Conservation (phyloP, 805 yeast species). For the Myxozyma melibiosi region DNA sequence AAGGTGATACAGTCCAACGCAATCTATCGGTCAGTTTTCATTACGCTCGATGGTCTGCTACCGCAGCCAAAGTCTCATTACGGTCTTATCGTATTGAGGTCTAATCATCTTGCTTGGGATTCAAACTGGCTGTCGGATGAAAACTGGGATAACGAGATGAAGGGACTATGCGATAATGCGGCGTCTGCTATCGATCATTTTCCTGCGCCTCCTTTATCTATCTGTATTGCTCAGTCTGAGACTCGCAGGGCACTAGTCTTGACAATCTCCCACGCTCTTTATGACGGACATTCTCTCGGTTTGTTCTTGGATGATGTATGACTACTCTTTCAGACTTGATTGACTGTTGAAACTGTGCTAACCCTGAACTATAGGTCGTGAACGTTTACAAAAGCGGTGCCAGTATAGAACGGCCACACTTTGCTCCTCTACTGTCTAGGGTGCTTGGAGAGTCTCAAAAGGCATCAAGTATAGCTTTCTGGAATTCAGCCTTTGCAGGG, state of each 20-base stretch:
- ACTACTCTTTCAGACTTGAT: background rate
- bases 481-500: conserved; percentile 2
- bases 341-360: background rate
- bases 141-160: background rate
- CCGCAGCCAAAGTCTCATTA: conserved; percentile 5
- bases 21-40: conserved; percentile 14
- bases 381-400: background rate
- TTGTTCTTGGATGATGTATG: conserved; percentile 24
- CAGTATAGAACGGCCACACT: conserved; percentile 4
- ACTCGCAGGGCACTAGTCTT: conserved; percentile 8
- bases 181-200: conserved; percentile 1
- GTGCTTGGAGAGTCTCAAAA: conserved; percentile 3
- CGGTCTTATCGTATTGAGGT: conserved; percentile 7
- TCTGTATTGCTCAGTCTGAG: background rate
- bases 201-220: conserved; percentile 9
- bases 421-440: conserved; percentile 7
- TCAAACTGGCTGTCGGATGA: background rate
- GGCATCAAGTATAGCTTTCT: conserved; percentile 1
- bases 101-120: background rate
- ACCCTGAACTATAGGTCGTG: conserved; percentile 4
- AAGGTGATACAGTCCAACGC: conserved; percentile 9
- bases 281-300: conserved; percentile 31
- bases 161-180: background rate
- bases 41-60: background rate
- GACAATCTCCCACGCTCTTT: conserved; percentile 24